Base-by-base conservation (phyloP, 768 basidiomycete genomes). In the Leccinum fibrillosum region DNA sequence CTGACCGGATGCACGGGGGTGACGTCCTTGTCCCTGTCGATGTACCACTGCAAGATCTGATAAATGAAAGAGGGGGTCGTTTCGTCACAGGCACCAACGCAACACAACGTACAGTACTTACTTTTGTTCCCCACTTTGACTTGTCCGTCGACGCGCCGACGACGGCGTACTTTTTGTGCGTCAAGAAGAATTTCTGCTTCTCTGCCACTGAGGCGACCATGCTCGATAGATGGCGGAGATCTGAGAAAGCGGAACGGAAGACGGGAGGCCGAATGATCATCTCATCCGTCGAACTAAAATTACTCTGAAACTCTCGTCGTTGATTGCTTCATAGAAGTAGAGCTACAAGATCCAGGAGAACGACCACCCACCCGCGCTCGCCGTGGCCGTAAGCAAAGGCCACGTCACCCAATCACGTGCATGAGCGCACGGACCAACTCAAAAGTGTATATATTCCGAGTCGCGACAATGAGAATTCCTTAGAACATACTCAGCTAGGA, bases 141-240 rank as follows among this genome's bases (percentile, higher is more conserved):
- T 82, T 79, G 72, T 93, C 87, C 61, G 85, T 92, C 47, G 89
- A 92, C 4, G 90, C 90, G 23, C 92, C 92, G 13, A 91, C 83
- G 26, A 94, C 91, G 32, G 90, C 92, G 56, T 80, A 94, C 59
- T 76, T 68, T 6, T 86, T 77, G 12, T 84, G 81, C 8, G 81
- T 76, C 44, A 93, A 69, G 73, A 93, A 93, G 39, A 69, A 64
- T 45, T 69, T 73, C 63, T 79, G 75, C 57, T 82, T 81, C 57
- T 85, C 78, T 45, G 76, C 65, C 61, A 28, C 26, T 26, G 74
- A 67, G 37, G 59, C 65, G 10, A 52, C 30, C 72, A 73, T 74
- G 58, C 21, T 59, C 47, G 62, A 63, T 34, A 55, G 50, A 11
- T 48, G 47, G 17, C 56, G 58, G 53, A 60, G 55, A 53, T 55